Percentiles rank a stretch among this genome's conserved stretches.
These are phyloP conservation scores for Tulasnella sp. DNA, from an alignment of 768 basidiomycete species.

Conservation along the genomic window DNA sequence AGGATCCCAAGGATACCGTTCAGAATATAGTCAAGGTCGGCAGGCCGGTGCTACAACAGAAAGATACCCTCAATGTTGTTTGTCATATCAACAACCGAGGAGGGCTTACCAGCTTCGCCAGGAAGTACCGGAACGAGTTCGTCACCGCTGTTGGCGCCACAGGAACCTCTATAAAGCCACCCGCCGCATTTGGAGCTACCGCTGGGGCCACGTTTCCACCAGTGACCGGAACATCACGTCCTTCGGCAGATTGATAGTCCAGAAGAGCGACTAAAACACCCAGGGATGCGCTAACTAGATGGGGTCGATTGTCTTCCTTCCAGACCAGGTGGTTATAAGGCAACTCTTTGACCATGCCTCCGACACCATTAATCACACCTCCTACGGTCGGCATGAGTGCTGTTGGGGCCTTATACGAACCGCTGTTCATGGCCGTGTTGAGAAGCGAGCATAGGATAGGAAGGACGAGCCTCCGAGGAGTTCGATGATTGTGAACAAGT, in stretches of 20 bases:
- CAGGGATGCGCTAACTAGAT: constrained; percentile 63
- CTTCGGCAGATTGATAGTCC: constrained; percentile 72
- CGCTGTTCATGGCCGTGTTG: constrained; percentile 77
- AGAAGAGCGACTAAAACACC: constrained; percentile 70
- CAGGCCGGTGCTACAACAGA: constrained; percentile 63
- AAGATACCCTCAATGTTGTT: constrained; percentile 18
- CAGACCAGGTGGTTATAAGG: constrained; percentile 85
- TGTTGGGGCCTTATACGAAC: not conserved
- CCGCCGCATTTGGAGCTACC: constrained; percentile 41
- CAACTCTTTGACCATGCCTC: constrained; percentile 40
- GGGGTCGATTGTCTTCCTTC: constrained; percentile 69
- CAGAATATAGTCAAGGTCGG: constrained; percentile 81
- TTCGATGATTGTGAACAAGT: constrained; percentile 53
- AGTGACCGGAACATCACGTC: constrained; percentile 41
- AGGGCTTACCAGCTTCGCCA: constrained; percentile 70
- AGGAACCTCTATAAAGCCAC: not conserved
- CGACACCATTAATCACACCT: constrained; percentile 10
- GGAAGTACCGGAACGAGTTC: constrained; percentile 87
- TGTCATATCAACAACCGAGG: constrained; percentile 15
- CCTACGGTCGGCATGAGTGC: not conserved
- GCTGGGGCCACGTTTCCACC: constrained; percentile 24
- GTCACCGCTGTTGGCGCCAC: constrained; percentile 41
- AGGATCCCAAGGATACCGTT: constrained; percentile 50
- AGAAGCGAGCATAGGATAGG: constrained; percentile 88
- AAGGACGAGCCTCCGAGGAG: constrained; percentile 73